Evolutionary conservation across 805 yeast genomes (phyloP), one percentile per base, ranked within the genome.

Genomic region (Metschnikowia hibisci): DNA sequence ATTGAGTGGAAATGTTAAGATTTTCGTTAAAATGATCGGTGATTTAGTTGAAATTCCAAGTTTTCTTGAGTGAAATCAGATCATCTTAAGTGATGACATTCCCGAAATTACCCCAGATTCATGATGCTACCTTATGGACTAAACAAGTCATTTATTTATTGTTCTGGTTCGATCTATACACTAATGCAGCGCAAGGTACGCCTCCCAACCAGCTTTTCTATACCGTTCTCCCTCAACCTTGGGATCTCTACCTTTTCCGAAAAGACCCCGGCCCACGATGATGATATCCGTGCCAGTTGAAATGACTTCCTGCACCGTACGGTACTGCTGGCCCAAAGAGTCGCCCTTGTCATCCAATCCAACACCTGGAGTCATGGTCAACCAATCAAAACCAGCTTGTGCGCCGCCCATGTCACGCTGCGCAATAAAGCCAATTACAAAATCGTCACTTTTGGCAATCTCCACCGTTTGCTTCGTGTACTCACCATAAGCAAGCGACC

Each of bases 301-400:
- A 10, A 91, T 73, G 18, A 89, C 99, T 47, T 85, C 87, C 50
- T 79, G 80, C 3, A 91, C 98, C 4, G 96, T 81, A 63, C 99
- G 78, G 66, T 93, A 93, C 66, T 93, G 98, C 65, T 93, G 99
- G 18, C 99, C 99, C 48, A 93, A 74, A 1, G 83, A 80, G 62
- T 93, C 99, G 12, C 98, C 97, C 63, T 84, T 93, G 60, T 91
- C 98, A 60, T 91, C 99, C 41, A 93, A 75, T 3, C 98, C 98
- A 31, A 93, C 99, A 48, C 99, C 99, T 0, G 99, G 99, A 0
- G 99, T 91, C 93, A 93, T 83, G 45, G 90, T 80, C 32, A 93
- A 67, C 96, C 97, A 93, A 67, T 93, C 99, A 57, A 85, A 90
- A 1, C 91, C 93, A 55, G 82, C 93, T 3, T 77, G 82, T 34